Percentiles rank a stretch among this genome's conserved stretches.
phyloP scores from a whole-genome alignment of 2,329 filamentous ascomycete genomes.

The Epicoccum nigrum region DNA sequence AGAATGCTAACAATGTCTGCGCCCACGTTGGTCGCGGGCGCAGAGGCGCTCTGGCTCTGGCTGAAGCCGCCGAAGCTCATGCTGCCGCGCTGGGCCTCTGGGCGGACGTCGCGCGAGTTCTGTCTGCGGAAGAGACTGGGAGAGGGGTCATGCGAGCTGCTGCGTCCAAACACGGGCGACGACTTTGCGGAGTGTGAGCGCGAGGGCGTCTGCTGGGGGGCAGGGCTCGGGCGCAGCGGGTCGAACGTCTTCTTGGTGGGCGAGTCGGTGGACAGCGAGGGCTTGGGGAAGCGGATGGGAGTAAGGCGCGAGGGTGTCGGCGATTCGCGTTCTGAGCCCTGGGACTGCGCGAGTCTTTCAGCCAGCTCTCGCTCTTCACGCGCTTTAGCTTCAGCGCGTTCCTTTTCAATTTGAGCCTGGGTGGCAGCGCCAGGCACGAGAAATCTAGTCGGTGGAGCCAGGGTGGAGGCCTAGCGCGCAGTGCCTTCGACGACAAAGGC shows the following conservation, averaged over 20 bases:
- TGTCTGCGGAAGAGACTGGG: constrained; percentile 27
- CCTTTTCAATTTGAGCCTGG: constrained; percentile 10
- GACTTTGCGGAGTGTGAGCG: constrained; percentile 22
- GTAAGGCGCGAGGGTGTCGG: constrained; percentile 12
- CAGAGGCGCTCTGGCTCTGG: constrained; percentile 50
- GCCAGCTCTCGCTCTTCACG: constrained; percentile 10
- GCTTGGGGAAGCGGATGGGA: constrained; percentile 4
- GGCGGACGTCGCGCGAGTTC: constrained; percentile 36
- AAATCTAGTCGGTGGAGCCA: constrained; percentile 14
- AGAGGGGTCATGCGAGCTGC: constrained; percentile 36
- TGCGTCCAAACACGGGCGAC: constrained; percentile 22
- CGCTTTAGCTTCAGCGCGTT: constrained; percentile 14
- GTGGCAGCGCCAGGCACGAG: constrained; percentile 16
- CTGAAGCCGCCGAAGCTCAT: constrained; percentile 71
- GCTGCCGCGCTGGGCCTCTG: constrained; percentile 36
- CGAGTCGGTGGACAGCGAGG: constrained; percentile 11
- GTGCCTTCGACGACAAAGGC: constrained; percentile 10
- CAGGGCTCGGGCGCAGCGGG: too few relatives aligned
- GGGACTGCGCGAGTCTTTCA: constrained; percentile 14
- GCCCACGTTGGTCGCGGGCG: constrained; percentile 59
- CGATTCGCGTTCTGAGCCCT: constrained; percentile 20
- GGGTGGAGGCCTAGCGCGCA: constrained; percentile 14
- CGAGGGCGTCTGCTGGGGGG: constrained; percentile 24
- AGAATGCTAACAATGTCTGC: constrained; percentile 77
- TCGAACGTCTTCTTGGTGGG: constrained; percentile 28